These are phyloP conservation scores for Barnettozyma pratensis DNA, from an alignment of 805 yeast genomes.

Conservation along the genomic window DNA sequence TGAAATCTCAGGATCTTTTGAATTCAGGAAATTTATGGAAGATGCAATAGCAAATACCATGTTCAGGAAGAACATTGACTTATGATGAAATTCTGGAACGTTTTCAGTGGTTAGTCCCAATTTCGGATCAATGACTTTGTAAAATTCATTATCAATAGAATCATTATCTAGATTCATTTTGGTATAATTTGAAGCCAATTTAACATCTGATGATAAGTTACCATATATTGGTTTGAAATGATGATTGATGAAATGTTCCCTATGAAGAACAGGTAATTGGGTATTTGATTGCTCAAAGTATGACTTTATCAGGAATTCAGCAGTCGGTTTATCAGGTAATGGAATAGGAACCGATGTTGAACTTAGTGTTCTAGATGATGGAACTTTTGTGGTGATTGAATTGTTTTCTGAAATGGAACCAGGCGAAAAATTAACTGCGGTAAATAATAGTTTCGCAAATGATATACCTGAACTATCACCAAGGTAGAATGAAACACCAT, in stretches of 20 bases:
- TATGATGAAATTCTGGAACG: constrained; percentile 45
- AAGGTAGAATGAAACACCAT: constrained; percentile 29
- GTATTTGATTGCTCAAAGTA: constrained; percentile 79
- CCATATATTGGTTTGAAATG: constrained; percentile 84
- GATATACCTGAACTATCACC: constrained; percentile 60
- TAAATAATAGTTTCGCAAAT: constrained; percentile 70
- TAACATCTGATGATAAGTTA: constrained; percentile 41
- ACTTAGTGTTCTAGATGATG: constrained; percentile 10
- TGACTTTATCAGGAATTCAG: constrained; percentile 56
- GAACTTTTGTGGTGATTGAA: constrained; percentile 24
- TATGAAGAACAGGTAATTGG: constrained; percentile 77
- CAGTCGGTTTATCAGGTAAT: constrained; percentile 63
- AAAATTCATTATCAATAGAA: constrained; percentile 18
- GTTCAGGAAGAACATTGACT: constrained; percentile 64
- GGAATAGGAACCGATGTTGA: constrained; percentile 33
- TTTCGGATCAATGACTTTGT: neutral
- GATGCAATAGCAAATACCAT: constrained; percentile 79
- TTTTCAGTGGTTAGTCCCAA: constrained; percentile 26
- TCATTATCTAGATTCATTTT: constrained; percentile 35
- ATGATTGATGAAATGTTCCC: constrained; percentile 64
- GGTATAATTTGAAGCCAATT: constrained; percentile 57
- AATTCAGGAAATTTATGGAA: constrained; percentile 61
- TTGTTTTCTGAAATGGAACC: constrained; percentile 25
- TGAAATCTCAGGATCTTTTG: constrained; percentile 55
- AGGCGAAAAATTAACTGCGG: constrained; percentile 63